phyloP scores from a whole-genome alignment of 192 early-diverging fungal species.

The Chytriomyces sp. region DNA sequence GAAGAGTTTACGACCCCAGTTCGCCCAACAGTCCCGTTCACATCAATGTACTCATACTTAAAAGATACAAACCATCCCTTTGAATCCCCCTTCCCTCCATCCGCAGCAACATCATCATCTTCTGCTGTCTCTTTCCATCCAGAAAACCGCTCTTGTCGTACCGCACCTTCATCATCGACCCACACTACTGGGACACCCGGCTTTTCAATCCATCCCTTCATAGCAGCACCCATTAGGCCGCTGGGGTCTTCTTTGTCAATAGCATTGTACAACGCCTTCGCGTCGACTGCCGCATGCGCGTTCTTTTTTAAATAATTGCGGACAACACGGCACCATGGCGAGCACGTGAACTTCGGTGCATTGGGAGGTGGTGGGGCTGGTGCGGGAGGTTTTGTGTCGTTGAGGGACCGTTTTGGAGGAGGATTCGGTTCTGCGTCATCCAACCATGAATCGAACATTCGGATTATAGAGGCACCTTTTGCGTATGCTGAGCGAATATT shows the following conservation, averaged over 20 bases:
- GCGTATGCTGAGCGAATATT: slow-evolving; percentile 28
- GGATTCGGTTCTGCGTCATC: slow-evolving; percentile 18
- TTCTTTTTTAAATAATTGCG: slow-evolving; percentile 18
- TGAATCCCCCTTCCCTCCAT: neutral
- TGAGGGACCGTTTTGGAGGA: neutral
- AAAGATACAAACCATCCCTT: neutral
- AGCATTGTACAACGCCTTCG: slow-evolving; percentile 8
- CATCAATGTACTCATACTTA: slow-evolving; percentile 1
- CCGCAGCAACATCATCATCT: neutral
- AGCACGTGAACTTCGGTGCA: slow-evolving; percentile 4
- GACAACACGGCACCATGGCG: slow-evolving; percentile 27
- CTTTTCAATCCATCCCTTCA: slow-evolving; percentile 28
- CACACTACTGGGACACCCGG: slow-evolving; percentile 27
- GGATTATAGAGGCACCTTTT: slow-evolving; percentile 39
- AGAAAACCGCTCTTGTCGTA: slow-evolving; percentile 23
- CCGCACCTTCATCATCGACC: neutral
- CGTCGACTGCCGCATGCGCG: neutral
- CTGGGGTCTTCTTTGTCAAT: slow-evolving; percentile 22
- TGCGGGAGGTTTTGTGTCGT: neutral
- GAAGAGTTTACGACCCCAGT: neutral
- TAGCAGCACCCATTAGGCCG: slow-evolving; percentile 6
- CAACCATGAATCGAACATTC: slow-evolving; percentile 34
- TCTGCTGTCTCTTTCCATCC: slow-evolving; percentile 1
- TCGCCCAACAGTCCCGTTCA: neutral
- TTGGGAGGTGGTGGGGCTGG: neutral